Percentiles rank a stretch among this genome's conserved stretches.
These are phyloP conservation scores for Saturnispora sanitii DNA, from an alignment of 805 yeast genomes.

Conservation along the genomic window DNA sequence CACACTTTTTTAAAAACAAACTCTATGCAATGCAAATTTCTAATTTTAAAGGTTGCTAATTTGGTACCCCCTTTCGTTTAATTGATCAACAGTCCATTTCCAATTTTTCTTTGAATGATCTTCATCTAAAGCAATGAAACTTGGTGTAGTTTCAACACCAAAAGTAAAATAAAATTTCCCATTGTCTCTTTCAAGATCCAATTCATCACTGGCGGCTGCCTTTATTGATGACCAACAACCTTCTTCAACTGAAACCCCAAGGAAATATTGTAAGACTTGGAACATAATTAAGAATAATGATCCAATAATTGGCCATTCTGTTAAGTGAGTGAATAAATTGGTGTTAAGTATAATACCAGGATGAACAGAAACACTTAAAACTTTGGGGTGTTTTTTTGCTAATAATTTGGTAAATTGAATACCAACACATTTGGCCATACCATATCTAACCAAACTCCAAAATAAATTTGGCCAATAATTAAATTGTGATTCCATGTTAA, in stretches of 20 bases:
- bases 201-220: conserved; percentile 46
- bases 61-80: conserved; percentile 41
- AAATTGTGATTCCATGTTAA: conserved; percentile 39
- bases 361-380: conserved; percentile 57
- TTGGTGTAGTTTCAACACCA: conserved; percentile 48
- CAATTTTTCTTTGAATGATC: conserved; percentile 61
- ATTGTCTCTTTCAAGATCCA: conserved; percentile 44
- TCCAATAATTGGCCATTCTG: conserved; percentile 71
- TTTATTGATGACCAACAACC: conserved; percentile 58
- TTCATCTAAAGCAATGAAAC: conserved; percentile 45
- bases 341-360: conserved; percentile 87
- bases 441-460: conserved; percentile 72
- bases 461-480: conserved; percentile 53
- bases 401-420: conserved; percentile 63
- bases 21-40: background rate
- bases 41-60: conserved; percentile 11
- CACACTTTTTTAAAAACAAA: background rate
- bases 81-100: conserved; percentile 66
- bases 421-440: conserved; percentile 66
- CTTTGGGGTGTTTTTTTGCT: conserved; percentile 55
- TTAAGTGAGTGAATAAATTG: conserved; percentile 65
- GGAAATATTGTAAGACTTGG: conserved; percentile 55
- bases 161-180: conserved; percentile 61
- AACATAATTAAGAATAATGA: conserved; percentile 60
- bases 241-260: conserved; percentile 65